A percentile compares a stretch with the other conserved stretches of the same genome.
These are phyloP conservation scores for Allomyces macrogynus DNA, from an alignment of 192 early-diverging fungal genomes.

Conservation along the genomic window DNA sequence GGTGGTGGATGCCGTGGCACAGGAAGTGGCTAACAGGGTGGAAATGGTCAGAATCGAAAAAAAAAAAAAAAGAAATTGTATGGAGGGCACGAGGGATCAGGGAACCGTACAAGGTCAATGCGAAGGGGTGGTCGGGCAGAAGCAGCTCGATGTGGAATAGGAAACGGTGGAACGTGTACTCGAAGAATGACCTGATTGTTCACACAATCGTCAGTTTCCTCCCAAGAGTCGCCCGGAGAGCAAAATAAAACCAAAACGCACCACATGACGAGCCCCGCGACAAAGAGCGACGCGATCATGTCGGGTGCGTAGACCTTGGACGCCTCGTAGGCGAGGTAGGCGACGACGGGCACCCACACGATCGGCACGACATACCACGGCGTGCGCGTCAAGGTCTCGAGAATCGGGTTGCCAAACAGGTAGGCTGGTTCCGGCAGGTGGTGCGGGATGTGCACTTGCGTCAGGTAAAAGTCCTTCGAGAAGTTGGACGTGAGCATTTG, in stretches of 20 bases:
- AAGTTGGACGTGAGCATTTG: conserved; percentile 58
- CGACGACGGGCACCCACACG: conserved; percentile 64
- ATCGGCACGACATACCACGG: conserved; percentile 79
- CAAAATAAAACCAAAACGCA: too few species aligned
- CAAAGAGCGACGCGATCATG: too few species aligned
- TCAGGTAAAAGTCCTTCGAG: conserved; percentile 65
- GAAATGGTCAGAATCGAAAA: too few species aligned
- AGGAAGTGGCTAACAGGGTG: conserved; percentile 41
- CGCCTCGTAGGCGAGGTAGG: conserved; percentile 12
- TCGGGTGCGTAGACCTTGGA: too few species aligned
- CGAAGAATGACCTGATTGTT: conserved; percentile 25
- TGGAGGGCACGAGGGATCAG: too few species aligned
- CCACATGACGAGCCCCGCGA: too few species aligned
- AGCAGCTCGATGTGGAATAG: conserved; percentile 78
- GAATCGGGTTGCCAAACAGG: conserved; percentile 56
- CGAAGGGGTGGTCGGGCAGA: conserved; percentile 65
- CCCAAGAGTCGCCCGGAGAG: too few species aligned
- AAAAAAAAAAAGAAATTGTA: too few species aligned
- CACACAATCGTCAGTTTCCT: too few species aligned
- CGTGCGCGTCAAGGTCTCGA: conserved; percentile 74
- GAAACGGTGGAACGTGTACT: conserved; percentile 84
- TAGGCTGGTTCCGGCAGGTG: conserved; percentile 53
- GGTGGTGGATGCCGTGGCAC: conserved; percentile 93
- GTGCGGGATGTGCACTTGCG: conserved; percentile 79
- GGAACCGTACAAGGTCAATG: conserved; percentile 21